Percentiles rank a stretch among this genome's conserved stretches.
Evolutionary conservation across 768 basidiomycete species (phyloP).

Genomic region (Butyriboletus loyo): DNA sequence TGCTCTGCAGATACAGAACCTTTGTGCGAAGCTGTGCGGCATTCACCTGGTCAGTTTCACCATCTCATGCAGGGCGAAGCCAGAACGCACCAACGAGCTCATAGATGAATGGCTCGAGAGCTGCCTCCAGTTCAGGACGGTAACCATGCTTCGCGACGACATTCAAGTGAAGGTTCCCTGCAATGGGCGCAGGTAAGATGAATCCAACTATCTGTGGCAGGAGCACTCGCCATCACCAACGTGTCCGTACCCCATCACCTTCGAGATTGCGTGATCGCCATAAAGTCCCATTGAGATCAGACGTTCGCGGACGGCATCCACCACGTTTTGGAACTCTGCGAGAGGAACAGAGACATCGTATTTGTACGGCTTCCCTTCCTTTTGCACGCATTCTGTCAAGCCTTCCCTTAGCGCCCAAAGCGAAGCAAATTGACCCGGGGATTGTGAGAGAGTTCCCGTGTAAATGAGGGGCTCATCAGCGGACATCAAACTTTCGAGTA

Average conservation of each 20-base stretch:
- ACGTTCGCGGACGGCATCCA: slow-evolving; percentile 74
- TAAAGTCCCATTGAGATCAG: slow-evolving; percentile 68
- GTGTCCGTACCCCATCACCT: slow-evolving; percentile 93
- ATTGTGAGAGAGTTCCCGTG: slow-evolving; percentile 90
- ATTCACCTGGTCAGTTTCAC: slow-evolving; percentile 1
- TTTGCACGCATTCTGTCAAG: slow-evolving; percentile 87
- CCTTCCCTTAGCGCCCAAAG: slow-evolving; percentile 93
- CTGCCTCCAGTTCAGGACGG: slow-evolving; percentile 76
- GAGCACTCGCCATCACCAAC: slow-evolving; percentile 82
- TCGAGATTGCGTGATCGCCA: slow-evolving; percentile 70
- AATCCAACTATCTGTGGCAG: background rate
- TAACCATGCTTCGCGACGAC: slow-evolving; percentile 74
- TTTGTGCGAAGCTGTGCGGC: slow-evolving; percentile 56
- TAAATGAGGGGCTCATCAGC: slow-evolving; percentile 74
- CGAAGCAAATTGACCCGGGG: slow-evolving; percentile 82
- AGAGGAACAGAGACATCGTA: slow-evolving; percentile 93
- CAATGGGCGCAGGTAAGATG: slow-evolving; percentile 1
- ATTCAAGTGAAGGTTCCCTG: slow-evolving; percentile 94
- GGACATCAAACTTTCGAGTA: slow-evolving; percentile 76
- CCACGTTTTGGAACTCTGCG: slow-evolving; percentile 80
- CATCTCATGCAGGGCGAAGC: background rate
- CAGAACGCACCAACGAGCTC: slow-evolving; percentile 73
- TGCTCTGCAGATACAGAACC: slow-evolving; percentile 98
- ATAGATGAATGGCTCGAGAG: slow-evolving; percentile 93
- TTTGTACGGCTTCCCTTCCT: slow-evolving; percentile 95